A percentile compares a stretch with the other conserved stretches of the same genome.
Conservation (phyloP, 495 filamentous ascomycete genomes). For the Mytilinidion resinicola region DNA sequence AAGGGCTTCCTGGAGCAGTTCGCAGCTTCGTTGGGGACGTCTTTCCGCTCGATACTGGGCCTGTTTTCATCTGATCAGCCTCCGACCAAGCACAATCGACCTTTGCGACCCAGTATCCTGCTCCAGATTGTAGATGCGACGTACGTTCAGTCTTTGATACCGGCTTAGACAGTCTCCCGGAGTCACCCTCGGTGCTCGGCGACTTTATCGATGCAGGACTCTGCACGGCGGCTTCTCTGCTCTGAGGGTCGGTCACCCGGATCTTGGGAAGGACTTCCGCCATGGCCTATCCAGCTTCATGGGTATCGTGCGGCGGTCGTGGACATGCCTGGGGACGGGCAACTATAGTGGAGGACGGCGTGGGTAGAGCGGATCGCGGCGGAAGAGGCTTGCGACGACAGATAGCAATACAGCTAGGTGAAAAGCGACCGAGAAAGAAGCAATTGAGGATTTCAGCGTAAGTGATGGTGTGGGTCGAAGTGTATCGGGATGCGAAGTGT, state of each 20-base stretch:
- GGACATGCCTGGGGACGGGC: no score
- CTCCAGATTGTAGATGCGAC: not conserved
- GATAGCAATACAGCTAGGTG: not conserved
- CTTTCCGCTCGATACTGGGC: conserved; percentile 14
- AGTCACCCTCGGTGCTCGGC: conserved; percentile 17
- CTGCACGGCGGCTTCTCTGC: conserved; percentile 19
- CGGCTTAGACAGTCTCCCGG: conserved; percentile 10
- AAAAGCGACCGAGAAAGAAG: not conserved
- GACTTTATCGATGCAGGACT: not conserved
- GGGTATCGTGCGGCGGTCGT: not conserved
- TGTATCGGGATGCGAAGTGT: no score
- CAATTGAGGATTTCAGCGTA: not conserved
- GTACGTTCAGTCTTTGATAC: conserved; percentile 20
- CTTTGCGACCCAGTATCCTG: not conserved
- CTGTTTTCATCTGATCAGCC: conserved; percentile 1
- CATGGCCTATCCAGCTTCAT: conserved; percentile 37
- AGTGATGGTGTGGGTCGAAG: not conserved
- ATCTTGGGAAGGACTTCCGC: conserved; percentile 39
- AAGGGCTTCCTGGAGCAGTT: conserved; percentile 5
- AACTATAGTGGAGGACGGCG: not conserved
- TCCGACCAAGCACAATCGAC: not conserved
- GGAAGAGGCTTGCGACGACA: conserved; percentile 10
- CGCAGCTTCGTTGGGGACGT: conserved; percentile 12
- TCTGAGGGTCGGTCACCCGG: conserved; percentile 38
- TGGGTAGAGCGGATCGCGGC: conserved; percentile 6